Percentiles rank a stretch among this genome's conserved stretches.
Conservation (phyloP, 2,329 filamentous ascomycete species). For the Pseudogymnoascus sp. region DNA sequence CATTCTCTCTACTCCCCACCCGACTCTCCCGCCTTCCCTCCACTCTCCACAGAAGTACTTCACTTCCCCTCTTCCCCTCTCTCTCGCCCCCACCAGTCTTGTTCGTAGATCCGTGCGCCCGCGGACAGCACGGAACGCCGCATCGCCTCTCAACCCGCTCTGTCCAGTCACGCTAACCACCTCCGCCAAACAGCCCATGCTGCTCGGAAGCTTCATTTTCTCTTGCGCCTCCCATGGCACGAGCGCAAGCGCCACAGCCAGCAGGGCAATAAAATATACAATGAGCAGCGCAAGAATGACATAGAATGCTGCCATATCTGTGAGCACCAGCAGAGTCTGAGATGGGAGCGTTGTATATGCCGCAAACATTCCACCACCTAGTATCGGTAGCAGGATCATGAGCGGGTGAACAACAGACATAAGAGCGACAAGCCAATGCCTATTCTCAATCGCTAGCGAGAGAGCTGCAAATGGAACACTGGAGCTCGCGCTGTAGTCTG, state of each 20-base stretch:
- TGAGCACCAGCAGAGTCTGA: constrained; percentile 54
- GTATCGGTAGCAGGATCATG: constrained; percentile 55
- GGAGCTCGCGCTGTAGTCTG: constrained; percentile 53
- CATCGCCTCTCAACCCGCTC: constrained; percentile 62
- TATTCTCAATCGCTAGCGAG: constrained; percentile 51
- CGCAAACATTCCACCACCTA: constrained; percentile 66
- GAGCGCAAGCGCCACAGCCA: constrained; percentile 34
- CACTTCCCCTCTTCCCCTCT: constrained; percentile 11
- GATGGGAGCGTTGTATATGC: constrained; percentile 49
- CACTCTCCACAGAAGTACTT: constrained; percentile 23
- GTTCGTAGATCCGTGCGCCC: constrained; percentile 62
- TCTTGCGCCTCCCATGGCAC: constrained; percentile 33
- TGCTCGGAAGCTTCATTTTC: constrained; percentile 62
- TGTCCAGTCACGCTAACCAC: constrained; percentile 69
- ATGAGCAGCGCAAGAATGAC: constrained; percentile 63
- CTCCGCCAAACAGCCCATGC: constrained; percentile 63
- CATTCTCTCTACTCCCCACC: constrained; percentile 24
- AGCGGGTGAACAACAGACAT: constrained; percentile 48
- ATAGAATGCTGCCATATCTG: constrained; percentile 65
- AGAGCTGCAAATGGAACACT: neutral
- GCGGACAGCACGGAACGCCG: constrained; percentile 59
- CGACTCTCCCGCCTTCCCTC: constrained; percentile 21
- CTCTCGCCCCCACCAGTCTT: constrained; percentile 40
- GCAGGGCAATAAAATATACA: constrained; percentile 58
- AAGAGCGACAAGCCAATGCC: constrained; percentile 49